These are phyloP conservation scores for Schizophyllum commune DNA, from an alignment of 1,284 basidiomycete species.

Conservation along the genomic window DNA sequence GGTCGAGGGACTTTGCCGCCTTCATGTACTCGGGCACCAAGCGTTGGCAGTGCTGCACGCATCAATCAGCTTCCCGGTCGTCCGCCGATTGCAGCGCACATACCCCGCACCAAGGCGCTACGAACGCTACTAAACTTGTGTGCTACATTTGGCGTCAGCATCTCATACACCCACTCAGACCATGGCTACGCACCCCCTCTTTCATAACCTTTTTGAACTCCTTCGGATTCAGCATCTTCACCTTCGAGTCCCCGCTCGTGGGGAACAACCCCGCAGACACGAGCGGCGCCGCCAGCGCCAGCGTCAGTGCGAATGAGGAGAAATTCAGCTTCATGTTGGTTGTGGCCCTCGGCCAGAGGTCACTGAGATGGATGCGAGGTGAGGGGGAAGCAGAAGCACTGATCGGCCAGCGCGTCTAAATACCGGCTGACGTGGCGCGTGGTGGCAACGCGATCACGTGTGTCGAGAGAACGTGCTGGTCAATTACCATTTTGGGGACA, in stretches of 20 bases:
- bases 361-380: no score
- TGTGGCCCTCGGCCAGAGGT: background rate
- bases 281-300: conserved; percentile 38
- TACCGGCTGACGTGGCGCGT: background rate
- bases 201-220: conserved; percentile 71
- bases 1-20: conserved; percentile 73
- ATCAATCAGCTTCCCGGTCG: background rate
- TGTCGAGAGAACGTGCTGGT: background rate
- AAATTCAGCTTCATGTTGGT: background rate
- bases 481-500: background rate
- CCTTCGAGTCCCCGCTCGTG: conserved; percentile 41
- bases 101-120: conserved; percentile 87
- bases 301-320: conserved; percentile 15
- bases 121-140: conserved; percentile 79
- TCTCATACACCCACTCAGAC: no score
- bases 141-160: conserved; percentile 31
- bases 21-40: conserved; percentile 83
- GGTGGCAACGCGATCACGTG: background rate
- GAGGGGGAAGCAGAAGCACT: no score
- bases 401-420: background rate
- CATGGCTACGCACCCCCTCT: conserved; percentile 51
- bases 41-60: conserved; percentile 72
- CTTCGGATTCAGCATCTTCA: conserved; percentile 71
- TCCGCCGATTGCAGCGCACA: conserved; percentile 18
- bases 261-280: conserved; percentile 73